Conservation (phyloP, 2,329 filamentous ascomycete genomes). For the Diaporthe vexans region DNA sequence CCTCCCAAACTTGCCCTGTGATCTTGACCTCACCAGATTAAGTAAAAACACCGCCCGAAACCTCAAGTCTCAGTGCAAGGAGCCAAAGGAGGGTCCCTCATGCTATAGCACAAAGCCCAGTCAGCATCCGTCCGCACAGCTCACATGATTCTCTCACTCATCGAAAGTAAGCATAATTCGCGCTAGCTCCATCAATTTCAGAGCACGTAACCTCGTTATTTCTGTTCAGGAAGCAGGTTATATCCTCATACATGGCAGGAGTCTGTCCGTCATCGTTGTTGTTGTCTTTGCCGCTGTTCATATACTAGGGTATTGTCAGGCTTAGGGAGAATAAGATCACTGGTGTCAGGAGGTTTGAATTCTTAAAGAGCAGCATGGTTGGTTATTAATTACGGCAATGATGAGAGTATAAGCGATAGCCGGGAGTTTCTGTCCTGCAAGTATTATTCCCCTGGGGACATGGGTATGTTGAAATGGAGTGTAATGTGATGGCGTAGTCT, state of each 20-base stretch:
- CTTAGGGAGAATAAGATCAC: not conserved
- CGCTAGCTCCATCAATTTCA: not conserved
- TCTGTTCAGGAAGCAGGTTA: not conserved
- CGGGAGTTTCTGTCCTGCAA: not conserved
- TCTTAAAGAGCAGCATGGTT: not conserved
- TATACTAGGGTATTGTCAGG: not conserved
- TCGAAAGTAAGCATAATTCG: not conserved
- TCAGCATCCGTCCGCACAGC: not conserved
- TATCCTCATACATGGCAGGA: not conserved
- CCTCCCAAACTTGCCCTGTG: not conserved
- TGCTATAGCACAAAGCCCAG: not conserved
- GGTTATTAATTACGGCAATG: not conserved
- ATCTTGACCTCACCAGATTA: not conserved
- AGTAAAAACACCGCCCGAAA: not conserved
- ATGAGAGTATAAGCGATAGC: too few relatives aligned
- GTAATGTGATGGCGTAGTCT: not conserved
- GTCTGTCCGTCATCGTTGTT: not conserved
- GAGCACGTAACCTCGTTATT: conserved; percentile 2
- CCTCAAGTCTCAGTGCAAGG: not conserved
- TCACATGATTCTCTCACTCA: not conserved
- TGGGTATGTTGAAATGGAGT: too few relatives aligned
- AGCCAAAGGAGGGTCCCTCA: not conserved
- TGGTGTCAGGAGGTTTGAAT: not conserved
- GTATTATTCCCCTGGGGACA: not conserved
- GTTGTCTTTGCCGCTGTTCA: not conserved